Evolutionary conservation across 768 basidiomycete genomes (phyloP).

Genomic region (Termitomyces bulborhizus): DNA sequence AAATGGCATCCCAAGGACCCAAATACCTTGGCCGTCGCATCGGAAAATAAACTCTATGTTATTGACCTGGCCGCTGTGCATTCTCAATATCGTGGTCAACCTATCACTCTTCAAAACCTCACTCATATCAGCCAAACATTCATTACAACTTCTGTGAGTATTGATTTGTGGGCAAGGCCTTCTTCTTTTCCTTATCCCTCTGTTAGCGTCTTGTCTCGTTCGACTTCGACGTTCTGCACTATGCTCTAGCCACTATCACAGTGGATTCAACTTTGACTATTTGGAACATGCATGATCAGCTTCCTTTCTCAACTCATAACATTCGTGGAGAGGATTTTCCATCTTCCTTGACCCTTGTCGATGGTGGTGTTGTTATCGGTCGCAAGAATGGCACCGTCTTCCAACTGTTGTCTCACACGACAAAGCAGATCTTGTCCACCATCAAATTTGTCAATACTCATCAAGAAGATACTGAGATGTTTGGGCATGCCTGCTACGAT

Average conservation of each 20-base stretch:
- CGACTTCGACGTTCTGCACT: conserved; percentile 76
- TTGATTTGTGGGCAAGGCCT: neutral
- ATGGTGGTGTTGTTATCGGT: conserved; percentile 80
- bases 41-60: conserved; percentile 67
- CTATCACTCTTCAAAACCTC: conserved; percentile 63
- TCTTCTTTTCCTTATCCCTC: neutral
- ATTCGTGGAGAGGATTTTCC: conserved; percentile 77
- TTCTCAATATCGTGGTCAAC: conserved; percentile 50
- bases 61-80: conserved; percentile 65
- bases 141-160: conserved; percentile 61
- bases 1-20: conserved; percentile 87
- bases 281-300: conserved; percentile 76
- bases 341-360: conserved; percentile 80
- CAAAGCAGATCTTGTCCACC: conserved; percentile 68
- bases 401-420: conserved; percentile 74
- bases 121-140: conserved; percentile 64
- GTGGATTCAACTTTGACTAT: conserved; percentile 76
- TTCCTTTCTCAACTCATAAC: conserved; percentile 70
- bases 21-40: conserved; percentile 78
- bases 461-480: conserved; percentile 79
- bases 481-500: conserved; percentile 83
- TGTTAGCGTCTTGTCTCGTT: conserved; percentile 72
- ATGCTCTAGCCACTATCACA: conserved; percentile 75
- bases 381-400: conserved; percentile 81
- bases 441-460: conserved; percentile 69